Percentiles rank a stretch among this genome's conserved stretches.
Conservation (phyloP, 495 filamentous ascomycete species). For the Lasiosphaeria ovina region DNA sequence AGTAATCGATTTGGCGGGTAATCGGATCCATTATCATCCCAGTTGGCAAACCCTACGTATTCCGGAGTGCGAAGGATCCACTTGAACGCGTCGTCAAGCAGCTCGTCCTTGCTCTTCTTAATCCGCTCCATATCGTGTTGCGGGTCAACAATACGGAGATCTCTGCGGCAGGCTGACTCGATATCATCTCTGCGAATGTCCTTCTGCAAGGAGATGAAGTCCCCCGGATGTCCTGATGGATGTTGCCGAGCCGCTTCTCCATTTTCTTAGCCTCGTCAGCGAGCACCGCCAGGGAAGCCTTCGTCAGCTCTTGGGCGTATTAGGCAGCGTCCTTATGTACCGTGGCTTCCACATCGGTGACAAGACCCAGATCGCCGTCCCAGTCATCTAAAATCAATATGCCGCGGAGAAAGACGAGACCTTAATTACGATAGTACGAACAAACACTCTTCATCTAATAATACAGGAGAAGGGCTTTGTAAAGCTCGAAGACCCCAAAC, state of each 20-base stretch:
- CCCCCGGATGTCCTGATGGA: constrained; percentile 26
- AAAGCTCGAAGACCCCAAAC: constrained; percentile 24
- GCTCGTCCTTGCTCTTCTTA: constrained; percentile 39
- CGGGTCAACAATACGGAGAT: constrained; percentile 32
- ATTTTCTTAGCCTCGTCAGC: constrained; percentile 9
- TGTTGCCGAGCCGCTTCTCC: constrained; percentile 7
- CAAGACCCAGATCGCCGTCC: constrained; percentile 24
- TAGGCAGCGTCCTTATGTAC: constrained; percentile 19
- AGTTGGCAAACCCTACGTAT: constrained; percentile 35
- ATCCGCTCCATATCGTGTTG: constrained; percentile 40
- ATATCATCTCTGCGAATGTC: constrained; percentile 7
- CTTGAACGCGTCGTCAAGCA: constrained; percentile 42
- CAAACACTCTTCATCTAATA: constrained; percentile 39
- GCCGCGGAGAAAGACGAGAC: constrained; percentile 22
- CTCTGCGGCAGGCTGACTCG: constrained; percentile 20
- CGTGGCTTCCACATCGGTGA: constrained; percentile 22
- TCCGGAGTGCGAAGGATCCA: constrained; percentile 42
- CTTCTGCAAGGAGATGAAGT: constrained; percentile 14
- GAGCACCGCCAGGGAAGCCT: constrained; percentile 12
- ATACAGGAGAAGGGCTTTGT: constrained; percentile 27
- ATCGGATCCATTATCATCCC: constrained; percentile 29
- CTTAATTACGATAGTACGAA: constrained; percentile 32
- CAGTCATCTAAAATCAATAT: constrained; percentile 24
- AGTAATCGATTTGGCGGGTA: constrained; percentile 36
- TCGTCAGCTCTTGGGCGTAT: constrained; percentile 14